Conservation (phyloP, 768 basidiomycete genomes). For the Psilocybe cyanescens region DNA sequence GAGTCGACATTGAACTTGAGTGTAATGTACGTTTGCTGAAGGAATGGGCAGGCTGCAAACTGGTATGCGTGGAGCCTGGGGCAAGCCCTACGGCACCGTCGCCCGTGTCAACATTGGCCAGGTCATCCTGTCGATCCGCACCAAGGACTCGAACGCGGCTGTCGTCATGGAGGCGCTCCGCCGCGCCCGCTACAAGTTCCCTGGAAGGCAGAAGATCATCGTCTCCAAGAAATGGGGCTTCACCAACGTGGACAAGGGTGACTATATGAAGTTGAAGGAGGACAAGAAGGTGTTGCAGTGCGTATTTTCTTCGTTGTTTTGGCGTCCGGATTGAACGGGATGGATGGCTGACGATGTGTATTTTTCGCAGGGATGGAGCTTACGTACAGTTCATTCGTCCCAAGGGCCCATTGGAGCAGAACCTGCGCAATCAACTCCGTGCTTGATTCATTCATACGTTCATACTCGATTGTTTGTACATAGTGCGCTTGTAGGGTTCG, state of each 20-base stretch:
- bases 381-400: slow-evolving; percentile 94
- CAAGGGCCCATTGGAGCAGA: slow-evolving; percentile 83
- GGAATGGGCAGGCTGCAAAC: slow-evolving; percentile 73
- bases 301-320: slow-evolving; percentile 36
- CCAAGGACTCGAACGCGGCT: slow-evolving; percentile 83
- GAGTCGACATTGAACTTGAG: slow-evolving; percentile 26
- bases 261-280: slow-evolving; percentile 87
- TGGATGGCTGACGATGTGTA: slow-evolving; percentile 1
- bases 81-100: slow-evolving; percentile 96
- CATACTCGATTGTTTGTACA: slow-evolving; percentile 7
- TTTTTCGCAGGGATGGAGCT: slow-evolving; percentile 76
- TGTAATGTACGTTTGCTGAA: neutral
- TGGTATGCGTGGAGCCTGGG: slow-evolving; percentile 99
- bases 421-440: slow-evolving; percentile 82
- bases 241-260: slow-evolving; percentile 90
- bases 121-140: slow-evolving; percentile 86
- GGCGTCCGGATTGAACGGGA: neutral
- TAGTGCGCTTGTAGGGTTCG: slow-evolving; percentile 15
- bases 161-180: slow-evolving; percentile 97
- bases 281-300: slow-evolving; percentile 89
- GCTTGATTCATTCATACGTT: slow-evolving; percentile 44
- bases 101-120: slow-evolving; percentile 98
- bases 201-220: slow-evolving; percentile 97
- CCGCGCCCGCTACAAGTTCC: slow-evolving; percentile 99
- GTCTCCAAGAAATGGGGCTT: slow-evolving; percentile 99